Evolutionary conservation across 2,329 filamentous ascomycete species (phyloP).

Genomic region (Purpureocillium lavendulum): DNA sequence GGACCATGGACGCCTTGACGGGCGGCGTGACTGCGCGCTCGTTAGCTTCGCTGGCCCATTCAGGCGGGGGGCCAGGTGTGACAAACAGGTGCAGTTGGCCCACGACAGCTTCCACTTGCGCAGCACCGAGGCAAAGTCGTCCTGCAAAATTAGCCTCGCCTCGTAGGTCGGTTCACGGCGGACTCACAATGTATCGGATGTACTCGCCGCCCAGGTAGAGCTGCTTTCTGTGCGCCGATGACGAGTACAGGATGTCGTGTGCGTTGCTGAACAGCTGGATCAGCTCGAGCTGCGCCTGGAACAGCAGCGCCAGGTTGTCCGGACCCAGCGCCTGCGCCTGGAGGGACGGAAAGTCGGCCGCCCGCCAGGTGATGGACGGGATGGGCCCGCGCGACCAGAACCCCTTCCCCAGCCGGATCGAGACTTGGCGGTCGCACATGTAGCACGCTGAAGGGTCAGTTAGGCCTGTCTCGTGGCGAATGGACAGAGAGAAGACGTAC

Average conservation of each 20-base stretch:
- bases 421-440: slow-evolving; percentile 59
- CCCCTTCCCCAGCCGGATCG: slow-evolving; percentile 61
- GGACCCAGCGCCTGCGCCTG: slow-evolving; percentile 48
- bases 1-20: slow-evolving; percentile 57
- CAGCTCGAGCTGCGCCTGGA: slow-evolving; percentile 63
- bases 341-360: slow-evolving; percentile 60
- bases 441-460: slow-evolving; percentile 40
- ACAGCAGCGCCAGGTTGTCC: slow-evolving; percentile 60
- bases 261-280: slow-evolving; percentile 68
- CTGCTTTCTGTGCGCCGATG: slow-evolving; percentile 59
- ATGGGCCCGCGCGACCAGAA: slow-evolving; percentile 69
- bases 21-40: slow-evolving; percentile 43
- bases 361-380: slow-evolving; percentile 54
- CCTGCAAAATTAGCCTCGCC: slow-evolving; percentile 19
- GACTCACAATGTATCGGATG: slow-evolving; percentile 55
- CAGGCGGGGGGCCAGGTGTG: too few species aligned
- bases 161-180: too few species aligned
- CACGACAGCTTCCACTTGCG: slow-evolving; percentile 64
- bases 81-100: slow-evolving; percentile 55
- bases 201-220: slow-evolving; percentile 64
- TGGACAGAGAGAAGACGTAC: slow-evolving; percentile 14
- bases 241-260: slow-evolving; percentile 65
- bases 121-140: slow-evolving; percentile 62
- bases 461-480: neutral
- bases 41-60: too few species aligned